Evolutionary conservation across 805 yeast genomes (phyloP), one percentile per base, ranked within the genome.

Genomic region (Candida tibetensis): DNA sequence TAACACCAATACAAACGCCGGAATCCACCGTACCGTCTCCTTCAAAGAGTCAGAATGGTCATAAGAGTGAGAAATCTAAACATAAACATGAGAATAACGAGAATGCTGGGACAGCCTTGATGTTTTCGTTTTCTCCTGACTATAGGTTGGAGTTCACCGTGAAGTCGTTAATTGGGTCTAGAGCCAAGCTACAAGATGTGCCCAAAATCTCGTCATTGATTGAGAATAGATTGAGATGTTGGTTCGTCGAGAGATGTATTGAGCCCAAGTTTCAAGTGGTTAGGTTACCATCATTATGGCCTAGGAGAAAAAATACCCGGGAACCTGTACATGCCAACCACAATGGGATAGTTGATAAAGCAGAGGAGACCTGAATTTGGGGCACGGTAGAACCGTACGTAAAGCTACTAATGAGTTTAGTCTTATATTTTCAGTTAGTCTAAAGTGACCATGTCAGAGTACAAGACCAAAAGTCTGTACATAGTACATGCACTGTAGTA

Each of bases 211-310:
- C 95, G 7, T 81, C 86, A 41, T 66, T 93, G 29, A 81, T 93
- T 28, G 98, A 93, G 56, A 79, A 78, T 41, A 82, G 82, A 43
- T 72, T 93, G 28, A 74, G 93, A 45, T 81, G 81, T 39, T 89
- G 96, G 95, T 90, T 93, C 55, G 81, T 82, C 13, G 97, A 91
- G 50, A 71, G 96, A 45, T 88, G 96, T 55, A 93, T 93, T 9
- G 95, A 88, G 48, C 99, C 99, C 1, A 73, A 95, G 49, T 91
- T 83, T 52, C 96, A 90, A 57, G 83, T 87, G 34, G 79, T 93
- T 21, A 75, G 74, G 51, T 62, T 93, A 22, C 99, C 98, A 3
- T 82, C 87, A 33, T 64, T 90, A 55, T 89, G 96, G 96, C 95
- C 95, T 4, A 46, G 71, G 33, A 53, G 64, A 27, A 58, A 64